Percentiles rank a stretch among this genome's conserved stretches.
These are phyloP conservation scores for Colletotrichum salicis DNA, from an alignment of 2,329 filamentous ascomycete genomes.

Conservation along the genomic window DNA sequence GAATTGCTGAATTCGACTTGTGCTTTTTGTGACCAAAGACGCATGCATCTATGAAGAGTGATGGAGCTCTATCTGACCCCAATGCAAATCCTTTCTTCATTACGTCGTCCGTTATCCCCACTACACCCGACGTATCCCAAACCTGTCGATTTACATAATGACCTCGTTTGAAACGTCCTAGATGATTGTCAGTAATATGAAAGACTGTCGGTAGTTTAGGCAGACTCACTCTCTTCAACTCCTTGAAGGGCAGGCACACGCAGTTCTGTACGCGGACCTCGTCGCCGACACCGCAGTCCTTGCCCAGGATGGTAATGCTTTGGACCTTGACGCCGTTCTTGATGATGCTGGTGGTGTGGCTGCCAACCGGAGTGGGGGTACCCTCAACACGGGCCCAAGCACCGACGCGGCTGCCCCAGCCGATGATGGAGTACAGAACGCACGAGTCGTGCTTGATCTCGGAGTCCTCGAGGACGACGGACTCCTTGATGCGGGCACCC, in stretches of 20 bases:
- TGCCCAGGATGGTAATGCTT: constrained; percentile 96
- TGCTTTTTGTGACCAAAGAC: constrained; percentile 35
- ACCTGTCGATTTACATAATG: constrained; percentile 77
- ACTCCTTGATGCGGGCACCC: constrained; percentile 92
- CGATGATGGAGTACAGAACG: constrained; percentile 94
- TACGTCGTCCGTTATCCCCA: constrained; percentile 20
- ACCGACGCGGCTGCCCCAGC: constrained; percentile 94
- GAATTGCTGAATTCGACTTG: constrained; percentile 32
- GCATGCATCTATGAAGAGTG: constrained; percentile 34
- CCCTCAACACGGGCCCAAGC: constrained; percentile 99
- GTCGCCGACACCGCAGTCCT: constrained; percentile 93
- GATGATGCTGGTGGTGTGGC: constrained; percentile 92
- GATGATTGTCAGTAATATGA: constrained; percentile 41
- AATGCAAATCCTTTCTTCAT: constrained; percentile 29
- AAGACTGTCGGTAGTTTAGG: neutral
- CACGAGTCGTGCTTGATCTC: constrained; percentile 98
- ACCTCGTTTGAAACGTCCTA: constrained; percentile 87
- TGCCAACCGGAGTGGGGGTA: constrained; percentile 85
- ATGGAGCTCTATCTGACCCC: constrained; percentile 29
- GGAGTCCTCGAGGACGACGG: constrained; percentile 92
- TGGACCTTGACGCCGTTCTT: constrained; percentile 99
- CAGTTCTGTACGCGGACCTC: constrained; percentile 98
- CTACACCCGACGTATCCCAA: neutral
- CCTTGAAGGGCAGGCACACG: constrained; percentile 96
- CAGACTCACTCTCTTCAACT: constrained; percentile 86